phyloP scores from a whole-genome alignment of 2,329 filamentous ascomycete species.

The Xylariales sp. region DNA sequence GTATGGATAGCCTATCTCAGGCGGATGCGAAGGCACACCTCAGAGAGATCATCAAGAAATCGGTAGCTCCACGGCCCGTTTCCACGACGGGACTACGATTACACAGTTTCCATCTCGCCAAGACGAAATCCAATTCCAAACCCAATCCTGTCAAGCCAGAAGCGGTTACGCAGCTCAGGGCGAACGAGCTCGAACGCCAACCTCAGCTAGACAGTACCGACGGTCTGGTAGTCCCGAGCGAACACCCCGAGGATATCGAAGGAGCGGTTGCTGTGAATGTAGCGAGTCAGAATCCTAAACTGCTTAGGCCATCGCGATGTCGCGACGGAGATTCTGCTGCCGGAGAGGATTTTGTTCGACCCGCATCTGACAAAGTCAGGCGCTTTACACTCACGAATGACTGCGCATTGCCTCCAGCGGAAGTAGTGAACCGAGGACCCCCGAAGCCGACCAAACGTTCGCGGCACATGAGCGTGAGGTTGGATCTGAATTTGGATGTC shows the following conservation, averaged over 20 bases:
- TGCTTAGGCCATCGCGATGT: too few relatives aligned
- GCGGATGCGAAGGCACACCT: neutral
- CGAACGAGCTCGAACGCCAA: neutral
- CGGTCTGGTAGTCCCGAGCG: too few relatives aligned
- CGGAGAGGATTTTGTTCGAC: too few relatives aligned
- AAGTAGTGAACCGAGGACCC: neutral
- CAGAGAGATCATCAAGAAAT: neutral
- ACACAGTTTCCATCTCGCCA: conserved; percentile 4
- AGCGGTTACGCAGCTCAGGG: neutral
- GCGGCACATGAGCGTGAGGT: neutral
- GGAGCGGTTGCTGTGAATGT: too few relatives aligned
- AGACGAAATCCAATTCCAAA: neutral
- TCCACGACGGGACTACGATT: neutral
- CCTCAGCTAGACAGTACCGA: too few relatives aligned
- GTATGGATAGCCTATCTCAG: too few relatives aligned
- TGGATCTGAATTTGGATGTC: conserved; percentile 4
- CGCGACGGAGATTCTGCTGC: too few relatives aligned
- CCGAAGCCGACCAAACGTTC: neutral
- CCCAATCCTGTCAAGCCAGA: neutral
- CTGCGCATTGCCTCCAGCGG: too few relatives aligned
- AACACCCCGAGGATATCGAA: too few relatives aligned
- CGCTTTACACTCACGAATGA: neutral
- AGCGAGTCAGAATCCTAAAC: too few relatives aligned
- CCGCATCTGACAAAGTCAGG: neutral
- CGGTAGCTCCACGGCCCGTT: neutral